Percentiles rank a stretch among this genome's conserved stretches.
phyloP scores from a whole-genome alignment of 2,329 filamentous ascomycete genomes.

The Ophidiomyces ophidiicola region DNA sequence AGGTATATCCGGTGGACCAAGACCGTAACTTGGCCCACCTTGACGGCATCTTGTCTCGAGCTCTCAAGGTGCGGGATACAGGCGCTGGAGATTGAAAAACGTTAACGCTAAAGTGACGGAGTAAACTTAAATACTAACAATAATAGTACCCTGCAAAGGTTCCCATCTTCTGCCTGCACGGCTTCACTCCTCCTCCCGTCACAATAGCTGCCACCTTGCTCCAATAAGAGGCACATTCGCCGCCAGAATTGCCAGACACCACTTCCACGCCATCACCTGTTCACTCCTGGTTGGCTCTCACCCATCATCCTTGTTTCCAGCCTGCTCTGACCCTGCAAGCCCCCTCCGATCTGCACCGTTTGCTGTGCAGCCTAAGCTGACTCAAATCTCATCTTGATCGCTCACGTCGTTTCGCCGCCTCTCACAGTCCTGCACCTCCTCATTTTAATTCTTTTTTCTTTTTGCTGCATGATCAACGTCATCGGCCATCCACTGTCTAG shows the following conservation, averaged over 20 bases:
- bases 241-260: neutral
- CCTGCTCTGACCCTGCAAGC: neutral
- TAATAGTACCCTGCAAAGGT: neutral
- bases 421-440: neutral
- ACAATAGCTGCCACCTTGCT: slow-evolving; percentile 3
- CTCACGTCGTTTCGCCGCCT: neutral
- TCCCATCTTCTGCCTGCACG: neutral
- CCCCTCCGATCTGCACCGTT: neutral
- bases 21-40: too few species aligned
- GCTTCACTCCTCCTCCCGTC: too few species aligned
- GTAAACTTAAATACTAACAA: neutral
- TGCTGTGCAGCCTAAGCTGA: slow-evolving; percentile 2
- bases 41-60: too few species aligned
- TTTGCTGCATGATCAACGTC: neutral
- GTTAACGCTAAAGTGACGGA: too few species aligned
- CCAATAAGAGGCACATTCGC: too few species aligned
- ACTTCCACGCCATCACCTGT: neutral
- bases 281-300: slow-evolving; percentile 2
- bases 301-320: neutral
- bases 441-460: neutral
- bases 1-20: too few species aligned
- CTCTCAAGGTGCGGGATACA: too few species aligned
- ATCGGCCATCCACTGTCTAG: neutral
- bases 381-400: neutral
- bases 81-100: too few species aligned